Percentiles rank a stretch among this genome's conserved stretches.
Evolutionary conservation across 2,329 filamentous ascomycete species (phyloP).

Genomic region (Acephala macrosclerotiorum): DNA sequence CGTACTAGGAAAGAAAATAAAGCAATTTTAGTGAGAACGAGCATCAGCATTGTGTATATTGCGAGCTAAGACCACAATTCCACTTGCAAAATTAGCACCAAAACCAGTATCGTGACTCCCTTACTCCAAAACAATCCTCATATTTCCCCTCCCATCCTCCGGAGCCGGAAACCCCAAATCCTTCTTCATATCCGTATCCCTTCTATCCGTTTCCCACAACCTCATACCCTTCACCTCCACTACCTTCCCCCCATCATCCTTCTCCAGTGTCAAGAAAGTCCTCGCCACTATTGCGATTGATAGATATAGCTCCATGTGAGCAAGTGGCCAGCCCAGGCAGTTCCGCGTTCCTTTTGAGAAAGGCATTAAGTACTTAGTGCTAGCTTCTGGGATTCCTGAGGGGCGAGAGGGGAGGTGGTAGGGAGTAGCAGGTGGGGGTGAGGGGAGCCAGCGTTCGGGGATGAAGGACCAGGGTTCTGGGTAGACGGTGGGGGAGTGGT

Average conservation of each 20-base stretch:
- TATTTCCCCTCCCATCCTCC: constrained; percentile 26
- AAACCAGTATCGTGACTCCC: neutral
- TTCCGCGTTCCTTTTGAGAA: constrained; percentile 27
- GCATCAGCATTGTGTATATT: neutral
- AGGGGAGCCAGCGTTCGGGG: constrained; percentile 30
- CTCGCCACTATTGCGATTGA: constrained; percentile 19
- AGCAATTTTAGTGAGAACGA: no score
- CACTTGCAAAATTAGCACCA: neutral
- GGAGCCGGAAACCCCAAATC: constrained; percentile 25
- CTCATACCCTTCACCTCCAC: constrained; percentile 17
- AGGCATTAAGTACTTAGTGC: constrained; percentile 21
- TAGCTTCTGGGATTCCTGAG: constrained; percentile 14
- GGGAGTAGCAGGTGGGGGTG: neutral
- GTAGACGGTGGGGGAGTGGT: constrained; percentile 24
- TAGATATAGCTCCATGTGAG: constrained; percentile 24
- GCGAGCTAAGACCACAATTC: neutral
- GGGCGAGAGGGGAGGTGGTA: constrained; percentile 11
- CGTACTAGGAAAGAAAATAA: no score
- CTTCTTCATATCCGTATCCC: constrained; percentile 26
- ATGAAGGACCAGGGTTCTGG: constrained; percentile 28
- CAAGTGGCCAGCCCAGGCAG: constrained; percentile 26
- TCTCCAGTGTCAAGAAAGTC: constrained; percentile 22
- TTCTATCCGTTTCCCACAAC: constrained; percentile 28
- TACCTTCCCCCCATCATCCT: constrained; percentile 20
- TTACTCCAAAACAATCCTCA: constrained; percentile 22